Base-by-base conservation (phyloP, 176 grass and related monocot species). In the Lolium multiflorum region DNA sequence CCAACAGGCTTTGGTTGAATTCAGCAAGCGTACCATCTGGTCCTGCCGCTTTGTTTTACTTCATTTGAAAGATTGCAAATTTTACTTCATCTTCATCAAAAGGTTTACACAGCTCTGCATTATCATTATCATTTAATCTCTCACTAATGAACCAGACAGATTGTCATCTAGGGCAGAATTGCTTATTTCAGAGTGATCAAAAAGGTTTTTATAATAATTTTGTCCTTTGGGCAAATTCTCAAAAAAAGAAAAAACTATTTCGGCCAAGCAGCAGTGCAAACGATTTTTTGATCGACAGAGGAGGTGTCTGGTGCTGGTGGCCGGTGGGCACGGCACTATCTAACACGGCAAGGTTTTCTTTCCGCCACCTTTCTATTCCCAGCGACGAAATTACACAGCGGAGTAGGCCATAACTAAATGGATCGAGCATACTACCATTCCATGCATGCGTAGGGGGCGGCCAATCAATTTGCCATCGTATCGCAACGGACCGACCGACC, bases 391-490 rank as follows among this genome's bases (percentile, higher is more conserved):
- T 64, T 24, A 47, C 28, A 31, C 28, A 31, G 28, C 28, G 48
- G 20, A 50, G 39, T 39, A 49, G 35, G 0, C 7, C 58, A 76
- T 82, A 22, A 80, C 46, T 10, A 6, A 3, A 6, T n/a, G 5
- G 39, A 60, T 10, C 20, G 57, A n/a, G n/a, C n/a, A 43, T 2
- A 1, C 1, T 31, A 31, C 1, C 28, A 31, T 31, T 31, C 10
- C 82, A 47, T 80, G 82, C 77, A 80, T 60, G 88, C 25, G 35
- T 24, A 49, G 76, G 44, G 52, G 25, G 71, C 46, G 70, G 77
- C 77, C 77, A 59, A 81, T 81, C 60, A 69, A 56, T 76, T 28
- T 35, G 37, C 56, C 76, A 31, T 67, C 57, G 67, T 38, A 74
- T 51, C 11, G 11, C 51, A 89, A 81, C 56, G 35, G 74, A 67